Base-by-base conservation (phyloP, 139 green algal genomes). In the Raphidocelis subcapitata region DNA sequence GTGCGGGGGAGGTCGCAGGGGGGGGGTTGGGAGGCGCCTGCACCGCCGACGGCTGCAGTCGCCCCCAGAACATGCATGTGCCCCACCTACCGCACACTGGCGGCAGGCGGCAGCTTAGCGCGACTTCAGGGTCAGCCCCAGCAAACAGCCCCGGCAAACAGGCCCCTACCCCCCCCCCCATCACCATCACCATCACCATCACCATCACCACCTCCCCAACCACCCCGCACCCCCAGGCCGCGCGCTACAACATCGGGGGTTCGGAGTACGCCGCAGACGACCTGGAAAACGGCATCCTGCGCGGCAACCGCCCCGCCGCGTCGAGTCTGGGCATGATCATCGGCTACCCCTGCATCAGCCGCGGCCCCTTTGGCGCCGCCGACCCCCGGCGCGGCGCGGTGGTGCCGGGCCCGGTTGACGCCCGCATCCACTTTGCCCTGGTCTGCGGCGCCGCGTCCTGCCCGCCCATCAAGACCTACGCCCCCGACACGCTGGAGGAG, bases 381-480 rank as follows among this genome's bases (percentile, higher is more conserved):
- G 75, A 83, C 47, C 70, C 79, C 2, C 33, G 75, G 2, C 24
- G 15, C 23, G 18, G 37, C n/a, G 24, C 65, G 47, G 72, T 78
- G 44, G 67, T 86, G 24, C 67, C 94, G 24, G 18, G 47, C 0
- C 85, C 83, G 0, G 5, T 92, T 29, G 95, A 99, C 75, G 79
- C 91, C 2, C 86, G 95, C 46, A 95, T 98, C 59, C 95, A 99
- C 84, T 98, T 98, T 86, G 93, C 92, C 36, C 89, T 99, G 37
- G 91, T 96, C 63, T 98, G 95, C 74, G 95, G 95, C 29, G 94
- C 95, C 52, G 88, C 89, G 75, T 93, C 74, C 23, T 98, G 95
- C 82, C 95, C 95, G 16, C 90, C 95, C 65, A 97, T 99, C 82
- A 85, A 82, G 32, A 72, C 97, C 16, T 98, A 95, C 81, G 88